phyloP scores from a whole-genome alignment of 106 monocot species.

The Dioscorea alata region DNA sequence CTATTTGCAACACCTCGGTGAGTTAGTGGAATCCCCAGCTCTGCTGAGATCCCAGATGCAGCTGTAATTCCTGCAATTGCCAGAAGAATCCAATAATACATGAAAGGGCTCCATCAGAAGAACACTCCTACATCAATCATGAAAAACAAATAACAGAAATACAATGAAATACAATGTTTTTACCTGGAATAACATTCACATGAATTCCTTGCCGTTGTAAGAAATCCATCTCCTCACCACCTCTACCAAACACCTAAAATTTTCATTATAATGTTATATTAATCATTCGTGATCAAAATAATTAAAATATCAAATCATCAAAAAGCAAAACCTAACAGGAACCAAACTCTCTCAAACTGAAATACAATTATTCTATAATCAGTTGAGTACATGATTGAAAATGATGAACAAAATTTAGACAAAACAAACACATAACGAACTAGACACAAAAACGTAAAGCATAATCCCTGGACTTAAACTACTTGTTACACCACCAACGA shows the following conservation, averaged over 20 bases:
- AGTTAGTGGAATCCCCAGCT: constrained; percentile 93
- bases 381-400: no score
- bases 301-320: no score
- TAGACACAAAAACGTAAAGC: no score
- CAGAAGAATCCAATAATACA: background rate
- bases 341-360: no score
- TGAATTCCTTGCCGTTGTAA: constrained; percentile 81
- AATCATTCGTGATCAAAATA: background rate
- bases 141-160: no score
- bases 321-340: no score
- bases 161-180: background rate
- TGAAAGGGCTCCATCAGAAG: background rate
- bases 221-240: constrained; percentile 99
- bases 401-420: no score
- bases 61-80: constrained; percentile 79
- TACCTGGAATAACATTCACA: constrained; percentile 94
- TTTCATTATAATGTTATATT: constrained; percentile 1
- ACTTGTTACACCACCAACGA: no score
- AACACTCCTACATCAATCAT: background rate
- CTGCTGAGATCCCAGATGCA: constrained; percentile 97
- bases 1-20: constrained; percentile 96
- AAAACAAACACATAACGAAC: no score
- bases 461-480: no score
- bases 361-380: no score
- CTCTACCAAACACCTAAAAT: constrained; percentile 90